Evolutionary conservation across 2,329 filamentous ascomycete genomes (phyloP).

Genomic region (Curvularia verruculosa): DNA sequence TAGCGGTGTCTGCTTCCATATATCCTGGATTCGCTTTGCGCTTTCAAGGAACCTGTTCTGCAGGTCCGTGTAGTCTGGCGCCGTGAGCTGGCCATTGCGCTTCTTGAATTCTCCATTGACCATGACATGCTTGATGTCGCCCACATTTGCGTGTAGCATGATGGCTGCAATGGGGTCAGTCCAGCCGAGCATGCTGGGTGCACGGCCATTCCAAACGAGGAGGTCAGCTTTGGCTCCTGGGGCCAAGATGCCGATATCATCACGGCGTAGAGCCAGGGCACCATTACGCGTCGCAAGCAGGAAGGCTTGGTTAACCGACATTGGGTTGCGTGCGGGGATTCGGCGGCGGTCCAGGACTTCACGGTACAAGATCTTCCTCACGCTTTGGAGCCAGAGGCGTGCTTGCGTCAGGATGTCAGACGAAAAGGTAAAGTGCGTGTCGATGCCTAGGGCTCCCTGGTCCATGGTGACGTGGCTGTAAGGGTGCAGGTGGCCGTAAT

Average conservation of each 20-base stretch:
- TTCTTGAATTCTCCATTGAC: slow-evolving; percentile 60
- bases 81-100: slow-evolving; percentile 49
- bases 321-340: slow-evolving; percentile 57
- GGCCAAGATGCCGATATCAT: slow-evolving; percentile 58
- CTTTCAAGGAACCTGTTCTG: slow-evolving; percentile 27
- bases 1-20: slow-evolving; percentile 18
- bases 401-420: slow-evolving; percentile 56
- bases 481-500: slow-evolving; percentile 62
- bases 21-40: slow-evolving; percentile 30
- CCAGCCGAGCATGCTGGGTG: slow-evolving; percentile 61
- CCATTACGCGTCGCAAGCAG: slow-evolving; percentile 61
- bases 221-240: slow-evolving; percentile 62
- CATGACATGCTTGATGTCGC: slow-evolving; percentile 59
- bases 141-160: slow-evolving; percentile 61
- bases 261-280: slow-evolving; percentile 58
- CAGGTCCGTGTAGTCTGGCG: slow-evolving; percentile 23
- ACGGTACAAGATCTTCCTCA: slow-evolving; percentile 50
- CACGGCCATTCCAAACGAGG: slow-evolving; percentile 59
- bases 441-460: slow-evolving; percentile 60
- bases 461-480: slow-evolving; percentile 55
- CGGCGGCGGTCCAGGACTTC: slow-evolving; percentile 51
- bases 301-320: slow-evolving; percentile 63
- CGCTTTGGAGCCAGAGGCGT: slow-evolving; percentile 60
- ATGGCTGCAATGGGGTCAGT: slow-evolving; percentile 62
- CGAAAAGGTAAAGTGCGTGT: slow-evolving; percentile 62